phyloP scores from a whole-genome alignment of 768 basidiomycete genomes.

The Suillus subalutaceus region DNA sequence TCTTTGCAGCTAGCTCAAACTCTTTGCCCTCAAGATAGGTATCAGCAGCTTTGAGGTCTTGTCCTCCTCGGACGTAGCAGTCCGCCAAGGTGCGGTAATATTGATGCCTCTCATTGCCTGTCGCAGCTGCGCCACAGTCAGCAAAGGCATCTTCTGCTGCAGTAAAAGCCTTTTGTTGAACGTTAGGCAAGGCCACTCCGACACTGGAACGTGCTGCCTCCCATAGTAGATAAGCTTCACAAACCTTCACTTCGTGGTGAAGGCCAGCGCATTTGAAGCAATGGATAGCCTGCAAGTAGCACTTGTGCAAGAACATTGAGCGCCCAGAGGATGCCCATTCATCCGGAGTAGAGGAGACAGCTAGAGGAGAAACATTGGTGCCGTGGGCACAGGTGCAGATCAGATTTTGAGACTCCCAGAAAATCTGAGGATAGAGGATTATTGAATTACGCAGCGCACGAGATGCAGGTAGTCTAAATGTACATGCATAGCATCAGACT shows the following conservation, averaged over 20 bases:
- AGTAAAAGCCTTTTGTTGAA: conserved; percentile 41
- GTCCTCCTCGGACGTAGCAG: conserved; percentile 45
- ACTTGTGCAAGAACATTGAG: conserved; percentile 39
- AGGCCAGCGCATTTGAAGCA: conserved; percentile 53
- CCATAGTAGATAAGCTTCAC: conserved; percentile 56
- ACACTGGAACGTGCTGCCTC: conserved; percentile 45
- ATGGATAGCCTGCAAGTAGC: conserved; percentile 51
- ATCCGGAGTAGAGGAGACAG: conserved; percentile 49
- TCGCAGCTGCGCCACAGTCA: conserved; percentile 39
- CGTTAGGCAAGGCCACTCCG: conserved; percentile 27
- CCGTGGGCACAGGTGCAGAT: conserved; percentile 51
- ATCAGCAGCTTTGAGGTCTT: conserved; percentile 46
- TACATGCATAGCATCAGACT: conserved; percentile 61
- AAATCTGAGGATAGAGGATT: conserved; percentile 36
- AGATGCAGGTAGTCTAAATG: conserved; percentile 13
- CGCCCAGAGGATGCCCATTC: conserved; percentile 47
- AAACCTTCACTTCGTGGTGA: conserved; percentile 46
- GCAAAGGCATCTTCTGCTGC: conserved; percentile 54
- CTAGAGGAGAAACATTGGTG: conserved; percentile 53
- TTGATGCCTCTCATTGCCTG: conserved; percentile 30
- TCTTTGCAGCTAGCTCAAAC: conserved; percentile 45
- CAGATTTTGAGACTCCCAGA: conserved; percentile 51
- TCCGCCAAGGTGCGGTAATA: conserved; percentile 50
- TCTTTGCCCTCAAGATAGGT: conserved; percentile 45
- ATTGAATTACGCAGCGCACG: not conserved